Conservation (phyloP, 1,284 basidiomycete species). For the Cryptococcus amylolentus region DNA sequence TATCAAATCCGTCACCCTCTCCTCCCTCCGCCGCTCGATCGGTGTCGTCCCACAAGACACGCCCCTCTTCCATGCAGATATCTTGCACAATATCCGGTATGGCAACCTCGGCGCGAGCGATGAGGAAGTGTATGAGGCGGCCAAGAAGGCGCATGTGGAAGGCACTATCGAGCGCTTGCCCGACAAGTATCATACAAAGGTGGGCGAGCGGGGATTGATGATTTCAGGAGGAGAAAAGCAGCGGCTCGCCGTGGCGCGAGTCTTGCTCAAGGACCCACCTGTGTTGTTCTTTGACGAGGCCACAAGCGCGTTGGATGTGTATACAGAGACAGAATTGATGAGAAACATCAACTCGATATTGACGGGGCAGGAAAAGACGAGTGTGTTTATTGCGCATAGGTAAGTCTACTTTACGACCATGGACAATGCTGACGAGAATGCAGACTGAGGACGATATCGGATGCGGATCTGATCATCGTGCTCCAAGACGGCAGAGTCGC, state of each 20-base stretch:
- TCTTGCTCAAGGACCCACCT: slow-evolving; percentile 87
- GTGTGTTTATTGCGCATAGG: slow-evolving; percentile 89
- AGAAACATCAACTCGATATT: slow-evolving; percentile 82
- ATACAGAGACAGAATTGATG: slow-evolving; percentile 94
- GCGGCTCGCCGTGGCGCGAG: slow-evolving; percentile 85
- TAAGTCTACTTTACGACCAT: slow-evolving; percentile 16
- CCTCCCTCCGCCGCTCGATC: slow-evolving; percentile 69
- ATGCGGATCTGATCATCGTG: slow-evolving; percentile 79
- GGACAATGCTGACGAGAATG: neutral
- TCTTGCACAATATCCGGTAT: slow-evolving; percentile 92
- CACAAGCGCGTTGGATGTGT: slow-evolving; percentile 91
- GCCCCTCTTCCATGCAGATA: slow-evolving; percentile 91
- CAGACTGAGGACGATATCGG: slow-evolving; percentile 77
- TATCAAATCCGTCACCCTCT: slow-evolving; percentile 68
- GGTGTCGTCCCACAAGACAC: slow-evolving; percentile 98
- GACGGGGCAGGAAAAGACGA: slow-evolving; percentile 73
- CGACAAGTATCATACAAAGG: slow-evolving; percentile 82
- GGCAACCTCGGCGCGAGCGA: slow-evolving; percentile 84
- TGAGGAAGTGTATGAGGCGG: slow-evolving; percentile 79
- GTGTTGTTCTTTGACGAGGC: slow-evolving; percentile 99
- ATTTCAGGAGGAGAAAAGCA: slow-evolving; percentile 98
- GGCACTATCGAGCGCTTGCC: slow-evolving; percentile 74
- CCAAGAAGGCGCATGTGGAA: slow-evolving; percentile 82
- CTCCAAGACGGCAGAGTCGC: slow-evolving; percentile 77
- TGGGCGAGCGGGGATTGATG: slow-evolving; percentile 95